Base-by-base conservation (phyloP, 176 grass and related monocot genomes). In the Carex pumila region DNA sequence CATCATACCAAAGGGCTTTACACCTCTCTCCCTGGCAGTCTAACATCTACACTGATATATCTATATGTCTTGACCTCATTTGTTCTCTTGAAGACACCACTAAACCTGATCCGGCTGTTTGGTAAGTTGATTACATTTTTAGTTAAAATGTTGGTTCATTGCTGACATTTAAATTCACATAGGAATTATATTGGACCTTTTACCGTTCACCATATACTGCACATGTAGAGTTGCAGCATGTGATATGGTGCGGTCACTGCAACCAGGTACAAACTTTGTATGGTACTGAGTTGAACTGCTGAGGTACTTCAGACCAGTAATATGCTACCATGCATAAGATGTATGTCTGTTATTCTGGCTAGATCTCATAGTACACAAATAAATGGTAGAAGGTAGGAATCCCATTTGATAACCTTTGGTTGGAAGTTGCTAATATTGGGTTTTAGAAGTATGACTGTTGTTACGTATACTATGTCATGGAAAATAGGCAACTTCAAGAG, bases 31-130 rank as follows among this genome's bases (percentile, higher is more conserved):
- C 95, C 5, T 98, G 95, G 95, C 88, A 95, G 85, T 89, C 95
- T 84, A 98, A 98, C 89, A 90, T 98, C 63, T 94, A 98, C 67
- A 84, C 85, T 83, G 95, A 98, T 89, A 85, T 83, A 86, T 93
- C 95, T 62, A 83, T 94, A 64, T 90, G 84, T 59, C 41, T 95
- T 71, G 89, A 93, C 90, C 80, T 93, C 62, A 94, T 98, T 84
- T 86, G 65, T 85, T 85, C 83, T 80, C 86, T 95, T 65, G 86
- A 86, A 73, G 91, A 84, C 0, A 86, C 54, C 77, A 54, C 59
- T 53, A 74, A 37, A 78, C 14, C 36, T 39, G 83, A 88, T 32
- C 82, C 82, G 14, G 85, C 84, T 75, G 45, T 66, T 82, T 98
- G 95, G 95, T 98, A 91, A 89, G 53, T 47, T 79, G 43, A 52